Evolutionary conservation across 2,329 filamentous ascomycete species (phyloP).

Genomic region (Coleophoma cylindrospora): DNA sequence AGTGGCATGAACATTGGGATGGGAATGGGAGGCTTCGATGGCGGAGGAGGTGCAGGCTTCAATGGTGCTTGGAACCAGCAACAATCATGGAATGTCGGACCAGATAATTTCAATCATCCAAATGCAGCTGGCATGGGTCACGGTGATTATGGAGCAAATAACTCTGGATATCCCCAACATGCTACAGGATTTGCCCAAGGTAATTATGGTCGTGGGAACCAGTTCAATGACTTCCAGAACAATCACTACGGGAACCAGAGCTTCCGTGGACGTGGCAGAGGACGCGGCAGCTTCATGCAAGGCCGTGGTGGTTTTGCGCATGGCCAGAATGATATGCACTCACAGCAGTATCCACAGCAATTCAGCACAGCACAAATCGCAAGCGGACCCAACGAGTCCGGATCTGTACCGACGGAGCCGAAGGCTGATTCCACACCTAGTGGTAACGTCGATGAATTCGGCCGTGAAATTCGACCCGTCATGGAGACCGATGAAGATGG

Average conservation of each 20-base stretch:
- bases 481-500: slow-evolving; percentile 16
- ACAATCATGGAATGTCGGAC: slow-evolving; percentile 76
- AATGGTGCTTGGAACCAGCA: slow-evolving; percentile 78
- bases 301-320: slow-evolving; percentile 10
- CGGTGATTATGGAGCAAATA: slow-evolving; percentile 77
- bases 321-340: slow-evolving; percentile 22
- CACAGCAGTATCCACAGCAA: slow-evolving; percentile 23
- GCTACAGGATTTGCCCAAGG: slow-evolving; percentile 72
- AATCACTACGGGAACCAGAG: slow-evolving; percentile 56
- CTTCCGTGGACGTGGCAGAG: slow-evolving; percentile 32
- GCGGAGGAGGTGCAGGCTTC: slow-evolving; percentile 55
- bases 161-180: slow-evolving; percentile 58
- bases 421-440: slow-evolving; percentile 18
- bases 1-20: slow-evolving; percentile 76
- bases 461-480: slow-evolving; percentile 26
- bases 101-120: slow-evolving; percentile 87
- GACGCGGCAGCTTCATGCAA: slow-evolving; percentile 24
- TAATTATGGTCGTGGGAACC: slow-evolving; percentile 67
- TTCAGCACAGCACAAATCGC: slow-evolving; percentile 17
- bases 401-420: slow-evolving; percentile 21
- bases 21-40: slow-evolving; percentile 59
- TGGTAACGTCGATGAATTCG: slow-evolving; percentile 29
- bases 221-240: slow-evolving; percentile 71
- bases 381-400: slow-evolving; percentile 23
- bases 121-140: slow-evolving; percentile 75